A percentile compares a stretch with the other conserved stretches of the same genome.
These are phyloP conservation scores for Cyathus striatus DNA, from an alignment of 768 basidiomycete genomes.

Conservation along the genomic window DNA sequence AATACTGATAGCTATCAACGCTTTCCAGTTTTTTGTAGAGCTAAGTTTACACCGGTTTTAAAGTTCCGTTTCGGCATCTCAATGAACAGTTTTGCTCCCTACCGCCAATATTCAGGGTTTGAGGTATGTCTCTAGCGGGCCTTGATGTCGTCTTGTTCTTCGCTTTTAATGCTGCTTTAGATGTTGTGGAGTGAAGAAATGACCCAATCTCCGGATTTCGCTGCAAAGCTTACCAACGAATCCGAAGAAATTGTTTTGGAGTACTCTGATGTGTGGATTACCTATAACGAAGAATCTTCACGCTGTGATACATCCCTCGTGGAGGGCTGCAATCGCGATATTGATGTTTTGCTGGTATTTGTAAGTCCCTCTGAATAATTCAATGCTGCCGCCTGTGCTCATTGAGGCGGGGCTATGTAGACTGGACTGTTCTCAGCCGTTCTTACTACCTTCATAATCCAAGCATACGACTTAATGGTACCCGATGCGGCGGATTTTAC, in stretches of 20 bases:
- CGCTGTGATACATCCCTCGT: conserved; percentile 26
- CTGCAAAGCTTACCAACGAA: too few species aligned
- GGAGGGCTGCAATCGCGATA: conserved; percentile 35
- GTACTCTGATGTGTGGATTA: conserved; percentile 32
- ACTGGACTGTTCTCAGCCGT: conserved; percentile 40
- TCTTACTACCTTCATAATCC: conserved; percentile 37
- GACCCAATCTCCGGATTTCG: too few species aligned
- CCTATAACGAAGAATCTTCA: conserved; percentile 34
- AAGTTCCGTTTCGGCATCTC: too few species aligned
- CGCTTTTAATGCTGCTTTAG: too few species aligned
- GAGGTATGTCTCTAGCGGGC: too few species aligned
- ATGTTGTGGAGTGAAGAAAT: too few species aligned
- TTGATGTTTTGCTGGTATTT: conserved; percentile 41
- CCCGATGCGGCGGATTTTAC: conserved; percentile 27
- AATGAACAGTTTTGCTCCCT: too few species aligned
- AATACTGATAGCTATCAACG: too few species aligned
- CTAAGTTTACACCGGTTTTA: too few species aligned
- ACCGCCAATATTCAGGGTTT: too few species aligned
- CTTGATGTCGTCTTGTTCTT: too few species aligned
- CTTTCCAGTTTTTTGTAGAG: too few species aligned
- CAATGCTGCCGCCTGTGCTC: background rate
- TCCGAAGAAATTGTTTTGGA: conserved; percentile 27
- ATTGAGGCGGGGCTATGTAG: conserved; percentile 12
- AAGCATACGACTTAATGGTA: conserved; percentile 32
- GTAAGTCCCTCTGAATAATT: conserved; percentile 18